These are phyloP conservation scores for Penicillium cataractarum DNA, from an alignment of 495 filamentous ascomycete species.

Conservation along the genomic window DNA sequence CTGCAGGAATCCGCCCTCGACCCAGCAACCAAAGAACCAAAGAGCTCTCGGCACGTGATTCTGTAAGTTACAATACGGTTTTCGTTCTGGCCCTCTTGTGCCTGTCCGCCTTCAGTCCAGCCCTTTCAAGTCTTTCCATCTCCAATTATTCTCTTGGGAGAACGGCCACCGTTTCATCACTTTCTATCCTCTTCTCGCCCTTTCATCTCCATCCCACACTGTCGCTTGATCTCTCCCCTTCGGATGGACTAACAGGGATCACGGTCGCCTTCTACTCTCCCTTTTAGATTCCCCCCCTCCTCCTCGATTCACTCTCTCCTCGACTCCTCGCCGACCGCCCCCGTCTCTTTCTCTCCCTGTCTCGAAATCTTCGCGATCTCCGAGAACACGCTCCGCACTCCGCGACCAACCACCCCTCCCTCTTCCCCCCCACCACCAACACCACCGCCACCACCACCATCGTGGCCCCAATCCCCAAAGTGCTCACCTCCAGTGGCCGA, in stretches of 20 bases:
- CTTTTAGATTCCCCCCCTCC: neutral
- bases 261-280: conserved; percentile 10
- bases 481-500: conserved; percentile 46
- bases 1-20: neutral
- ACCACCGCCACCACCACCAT: conserved; percentile 29
- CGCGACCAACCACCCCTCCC: conserved; percentile 1
- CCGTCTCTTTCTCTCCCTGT: too few relatives aligned
- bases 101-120: neutral
- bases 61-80: conserved; percentile 3
- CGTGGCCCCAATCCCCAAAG: conserved; percentile 49
- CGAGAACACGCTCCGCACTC: conserved; percentile 18
- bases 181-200: neutral
- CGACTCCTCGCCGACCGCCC: conserved; percentile 8
- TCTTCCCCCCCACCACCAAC: conserved; percentile 9
- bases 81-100: neutral
- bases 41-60: too few relatives aligned
- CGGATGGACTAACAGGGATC: conserved; percentile 3
- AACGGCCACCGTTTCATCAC: neutral
- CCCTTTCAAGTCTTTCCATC: neutral
- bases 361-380: conserved; percentile 21
- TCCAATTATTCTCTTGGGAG: neutral
- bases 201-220: neutral
- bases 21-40: conserved; percentile 5
- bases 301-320: conserved; percentile 2
- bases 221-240: neutral